Evolutionary conservation across 2,329 filamentous ascomycete species (phyloP).

Genomic region (Xylaria sp.): DNA sequence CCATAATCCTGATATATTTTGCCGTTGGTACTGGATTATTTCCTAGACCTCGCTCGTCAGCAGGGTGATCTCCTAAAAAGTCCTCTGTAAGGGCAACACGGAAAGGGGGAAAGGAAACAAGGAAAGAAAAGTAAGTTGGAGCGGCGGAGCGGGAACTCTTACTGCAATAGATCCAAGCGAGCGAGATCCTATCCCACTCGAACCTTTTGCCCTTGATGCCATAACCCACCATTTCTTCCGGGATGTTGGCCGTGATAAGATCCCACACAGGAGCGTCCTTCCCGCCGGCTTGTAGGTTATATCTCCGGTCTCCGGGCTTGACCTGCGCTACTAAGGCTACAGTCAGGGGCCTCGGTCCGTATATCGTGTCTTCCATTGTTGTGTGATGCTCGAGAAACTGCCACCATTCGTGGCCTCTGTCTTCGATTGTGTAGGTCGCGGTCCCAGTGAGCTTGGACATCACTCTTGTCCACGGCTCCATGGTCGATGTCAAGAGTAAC

Average conservation of each 20-base stretch:
- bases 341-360: not conserved
- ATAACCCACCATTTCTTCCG: not conserved
- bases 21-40: not conserved
- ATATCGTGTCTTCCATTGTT: not conserved
- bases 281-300: slow-evolving; percentile 11
- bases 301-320: not conserved
- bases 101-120: not conserved
- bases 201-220: slow-evolving; percentile 1
- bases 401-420: slow-evolving; percentile 1
- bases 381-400: not conserved
- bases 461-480: slow-evolving; percentile 4
- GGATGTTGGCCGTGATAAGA: slow-evolving; percentile 3
- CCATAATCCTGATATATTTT: not conserved
- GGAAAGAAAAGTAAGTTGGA: too few species aligned
- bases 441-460: slow-evolving; percentile 7
- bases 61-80: not conserved
- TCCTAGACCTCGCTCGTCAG: slow-evolving; percentile 5
- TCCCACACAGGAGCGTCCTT: not conserved
- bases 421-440: not conserved
- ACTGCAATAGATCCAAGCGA: slow-evolving; percentile 20
- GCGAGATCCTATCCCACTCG: not conserved
- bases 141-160: not conserved
- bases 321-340: slow-evolving; percentile 1
- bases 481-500: not conserved
- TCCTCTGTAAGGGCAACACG: not conserved